These are phyloP conservation scores for Populus tremula DNA, from an alignment of 345 rosid species.

Conservation along the genomic window DNA sequence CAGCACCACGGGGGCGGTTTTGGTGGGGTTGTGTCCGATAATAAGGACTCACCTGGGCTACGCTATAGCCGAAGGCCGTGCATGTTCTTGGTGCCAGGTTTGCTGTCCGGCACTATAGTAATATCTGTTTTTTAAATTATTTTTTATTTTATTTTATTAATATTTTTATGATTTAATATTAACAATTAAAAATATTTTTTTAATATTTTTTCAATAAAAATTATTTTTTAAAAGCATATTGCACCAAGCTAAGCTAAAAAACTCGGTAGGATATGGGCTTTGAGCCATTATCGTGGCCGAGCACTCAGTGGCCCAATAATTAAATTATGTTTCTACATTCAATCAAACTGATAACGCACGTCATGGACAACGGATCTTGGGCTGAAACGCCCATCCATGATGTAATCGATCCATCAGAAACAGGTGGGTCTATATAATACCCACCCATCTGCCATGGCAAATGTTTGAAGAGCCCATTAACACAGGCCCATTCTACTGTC, in stretches of 20 bases:
- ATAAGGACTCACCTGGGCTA: conserved; percentile 67
- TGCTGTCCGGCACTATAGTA: too few relatives aligned
- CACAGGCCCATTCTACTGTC: background rate
- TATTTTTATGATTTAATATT: too few relatives aligned
- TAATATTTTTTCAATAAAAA: too few relatives aligned
- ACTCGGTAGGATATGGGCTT: conserved; percentile 63
- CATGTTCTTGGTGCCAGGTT: conserved; percentile 90
- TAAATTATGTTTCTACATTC: too few relatives aligned
- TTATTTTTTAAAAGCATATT: background rate
- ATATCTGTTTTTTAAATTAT: too few relatives aligned
- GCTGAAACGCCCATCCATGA: background rate
- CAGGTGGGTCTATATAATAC: background rate
- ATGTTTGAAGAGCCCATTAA: background rate
- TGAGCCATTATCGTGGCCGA: conserved; percentile 49
- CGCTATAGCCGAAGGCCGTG: conserved; percentile 94
- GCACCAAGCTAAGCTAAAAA: conserved; percentile 80
- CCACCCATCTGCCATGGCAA: background rate
- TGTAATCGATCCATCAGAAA: too few relatives aligned
- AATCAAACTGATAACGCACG: too few relatives aligned
- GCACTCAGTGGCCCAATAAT: too few relatives aligned
- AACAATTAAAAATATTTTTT: too few relatives aligned
- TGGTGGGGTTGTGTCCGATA: conserved; percentile 67
- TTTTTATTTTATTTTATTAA: too few relatives aligned
- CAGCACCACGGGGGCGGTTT: conserved; percentile 67
- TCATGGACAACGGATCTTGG: too few relatives aligned